Base-by-base conservation (phyloP, 495 filamentous ascomycete genomes). In the Neurospora sp. region DNA sequence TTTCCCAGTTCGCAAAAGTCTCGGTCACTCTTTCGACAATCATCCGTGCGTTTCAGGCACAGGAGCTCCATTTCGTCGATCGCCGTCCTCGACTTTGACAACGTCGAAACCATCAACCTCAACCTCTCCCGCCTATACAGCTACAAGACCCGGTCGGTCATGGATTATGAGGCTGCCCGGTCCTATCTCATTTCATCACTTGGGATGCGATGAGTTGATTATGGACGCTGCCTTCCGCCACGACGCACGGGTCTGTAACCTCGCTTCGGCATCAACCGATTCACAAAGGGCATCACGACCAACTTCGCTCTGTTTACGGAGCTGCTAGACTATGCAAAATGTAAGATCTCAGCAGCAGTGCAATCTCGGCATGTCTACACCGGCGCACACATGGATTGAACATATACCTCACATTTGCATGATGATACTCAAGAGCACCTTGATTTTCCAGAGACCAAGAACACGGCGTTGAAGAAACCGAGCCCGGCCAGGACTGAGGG, bases 391-490 rank as follows among this genome's bases (percentile, higher is more conserved):
- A 62, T 62, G 40, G 17, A 54, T 72, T n/a, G 42, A 40, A 17
- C 54, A 39, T 28, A 66, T 34, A 8, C 42, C 21, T 37, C 70
- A 9, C 38, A 66, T 39, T 66, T 82, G 77, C 71, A 75, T 85
- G 84, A 86, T 85, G 84, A 85, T 77, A 73, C 71, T 69, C 76
- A 82, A 81, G 83, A 83, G 81, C 81, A 81, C 76, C 71, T 71
- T 54, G 40, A 79, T 38, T 69, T 73, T 28, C 84, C 82, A 79
- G 78, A 85, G 84, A 84, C 82, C 39, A 70, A 76, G 77, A 82
- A 80, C 75, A 74, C 69, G 43, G 76, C 71, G 48, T 77, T 62
- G 78, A 79, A 80, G 84, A 85, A 86, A 79, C 85, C 85, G 83
- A 81, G 80, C 66, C 70, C 70, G 48, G 71, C 37, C 39, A 31